phyloP scores from a whole-genome alignment of 1,139 yeast species.

The Saccharomycopsis hybrid region DNA sequence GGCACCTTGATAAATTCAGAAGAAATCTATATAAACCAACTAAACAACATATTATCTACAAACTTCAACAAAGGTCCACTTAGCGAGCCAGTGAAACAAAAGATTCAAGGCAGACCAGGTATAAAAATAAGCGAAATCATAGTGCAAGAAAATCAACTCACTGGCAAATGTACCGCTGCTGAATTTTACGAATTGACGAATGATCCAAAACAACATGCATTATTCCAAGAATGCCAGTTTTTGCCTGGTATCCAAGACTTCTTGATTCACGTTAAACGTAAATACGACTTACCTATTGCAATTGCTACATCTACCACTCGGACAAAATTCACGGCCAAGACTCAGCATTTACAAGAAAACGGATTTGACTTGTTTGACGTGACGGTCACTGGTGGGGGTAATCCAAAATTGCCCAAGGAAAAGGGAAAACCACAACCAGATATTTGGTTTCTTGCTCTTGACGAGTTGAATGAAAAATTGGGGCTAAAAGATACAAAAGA shows the following conservation, averaged over 20 bases:
- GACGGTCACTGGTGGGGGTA: slow-evolving; percentile 50
- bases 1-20: slow-evolving; percentile 55
- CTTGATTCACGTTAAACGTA: slow-evolving; percentile 23
- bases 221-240: slow-evolving; percentile 41
- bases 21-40: slow-evolving; percentile 40
- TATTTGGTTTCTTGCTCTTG: slow-evolving; percentile 50
- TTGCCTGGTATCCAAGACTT: slow-evolving; percentile 50
- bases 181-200: slow-evolving; percentile 33
- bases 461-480: slow-evolving; percentile 36
- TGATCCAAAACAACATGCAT: slow-evolving; percentile 33
- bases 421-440: slow-evolving; percentile 55
- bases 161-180: slow-evolving; percentile 31
- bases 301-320: slow-evolving; percentile 48
- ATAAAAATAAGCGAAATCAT: slow-evolving; percentile 37
- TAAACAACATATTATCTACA: slow-evolving; percentile 6
- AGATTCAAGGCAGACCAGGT: slow-evolving; percentile 53
- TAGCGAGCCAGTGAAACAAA: slow-evolving; percentile 50
- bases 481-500: slow-evolving; percentile 28
- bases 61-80: slow-evolving; percentile 43
- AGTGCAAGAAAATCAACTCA: slow-evolving; percentile 39
- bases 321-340: slow-evolving; percentile 38
- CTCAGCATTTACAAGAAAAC: slow-evolving; percentile 34
- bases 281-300: slow-evolving; percentile 41
- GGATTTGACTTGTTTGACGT: slow-evolving; percentile 39
- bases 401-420: slow-evolving; percentile 40